Evolutionary conservation across 2,329 filamentous ascomycete genomes (phyloP), one percentile per base, ranked within the genome.

Genomic region (Acephala macrosclerotiorum): DNA sequence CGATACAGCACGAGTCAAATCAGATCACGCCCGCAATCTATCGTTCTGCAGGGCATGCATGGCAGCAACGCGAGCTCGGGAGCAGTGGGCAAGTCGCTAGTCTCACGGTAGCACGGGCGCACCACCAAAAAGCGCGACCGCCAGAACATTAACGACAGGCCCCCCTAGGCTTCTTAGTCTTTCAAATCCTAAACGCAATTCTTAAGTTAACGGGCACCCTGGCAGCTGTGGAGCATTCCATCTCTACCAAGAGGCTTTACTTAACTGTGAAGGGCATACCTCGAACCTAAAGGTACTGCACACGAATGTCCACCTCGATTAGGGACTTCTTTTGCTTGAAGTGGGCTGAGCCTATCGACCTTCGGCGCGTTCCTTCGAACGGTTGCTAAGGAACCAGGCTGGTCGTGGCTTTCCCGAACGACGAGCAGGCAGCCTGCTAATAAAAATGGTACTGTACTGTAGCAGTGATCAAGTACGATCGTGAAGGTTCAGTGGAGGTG

Each of bases 1-100:
- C 66, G 69, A 71, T 72, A 72, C 60, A 60, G 68, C 53, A 35
- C 55, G 38, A 38, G 53, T 65, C 65, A 68, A 53, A 69, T 66
- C 69, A 69, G 36, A 69, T 63, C 62, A 57, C 45, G 53, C 61
- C 53, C 66, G 58, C 65, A 69, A 67, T 63, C 60, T 69, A 69
- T 66, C 55, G 35, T 35, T 20, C 47, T 71, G 68, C 69, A 70
- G 60, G 66, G 60, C 63, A 63, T 61, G 60, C 66, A 68, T 65
- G 64, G 66, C 65, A 63, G 60, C 66, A 63, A 63, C 57, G 42
- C 40, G 57, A 60, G 38, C 20, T 38, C 56, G 40, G 61, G 55
- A 59, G 33, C 33, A 45, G 25, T n/a, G 18, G 20, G 47, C 29
- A 29, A 18, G 22, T 35, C 49, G 29, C 36, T 40, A 56, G 58